phyloP scores from a whole-genome alignment of 768 basidiomycete species.

The Lentinula aciculospora region DNA sequence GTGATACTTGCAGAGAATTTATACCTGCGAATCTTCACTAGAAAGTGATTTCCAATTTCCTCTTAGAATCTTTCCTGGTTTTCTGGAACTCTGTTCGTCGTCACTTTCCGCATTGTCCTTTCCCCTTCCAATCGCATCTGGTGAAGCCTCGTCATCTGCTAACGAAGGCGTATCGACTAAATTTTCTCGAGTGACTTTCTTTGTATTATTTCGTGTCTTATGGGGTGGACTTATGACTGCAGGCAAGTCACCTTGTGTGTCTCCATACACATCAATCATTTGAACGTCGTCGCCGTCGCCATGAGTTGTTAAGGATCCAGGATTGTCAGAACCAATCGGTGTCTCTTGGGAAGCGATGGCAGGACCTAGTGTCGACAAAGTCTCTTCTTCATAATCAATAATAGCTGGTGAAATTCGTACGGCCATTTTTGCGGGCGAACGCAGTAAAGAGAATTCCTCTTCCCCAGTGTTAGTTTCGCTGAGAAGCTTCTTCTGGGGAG shows the following conservation, averaged over 20 bases:
- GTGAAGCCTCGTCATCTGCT: conserved; percentile 11
- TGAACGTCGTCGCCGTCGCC: neutral
- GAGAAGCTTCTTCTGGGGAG: neutral
- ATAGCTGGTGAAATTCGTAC: neutral
- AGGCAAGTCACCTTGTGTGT: neutral
- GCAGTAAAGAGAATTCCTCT: conserved; percentile 4
- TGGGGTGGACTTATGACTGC: neutral
- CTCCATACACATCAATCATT: neutral
- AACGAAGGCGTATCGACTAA: conserved; percentile 9
- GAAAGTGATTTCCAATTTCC: neutral
- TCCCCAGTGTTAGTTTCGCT: neutral
- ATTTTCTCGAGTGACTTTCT: neutral
- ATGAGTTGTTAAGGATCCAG: neutral
- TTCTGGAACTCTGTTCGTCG: conserved; percentile 1
- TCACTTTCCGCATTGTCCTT: conserved; percentile 1
- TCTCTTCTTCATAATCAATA: neutral
- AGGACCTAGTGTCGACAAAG: neutral
- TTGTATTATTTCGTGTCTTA: neutral
- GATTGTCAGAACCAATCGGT: neutral
- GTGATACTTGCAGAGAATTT: too few species aligned
- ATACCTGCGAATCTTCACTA: neutral
- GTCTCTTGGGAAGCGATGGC: neutral
- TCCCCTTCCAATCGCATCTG: neutral
- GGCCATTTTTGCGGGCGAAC: neutral
- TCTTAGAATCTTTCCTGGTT: neutral